phyloP scores from a whole-genome alignment of 1,284 basidiomycete genomes.

The Anthracocystis setariae region DNA sequence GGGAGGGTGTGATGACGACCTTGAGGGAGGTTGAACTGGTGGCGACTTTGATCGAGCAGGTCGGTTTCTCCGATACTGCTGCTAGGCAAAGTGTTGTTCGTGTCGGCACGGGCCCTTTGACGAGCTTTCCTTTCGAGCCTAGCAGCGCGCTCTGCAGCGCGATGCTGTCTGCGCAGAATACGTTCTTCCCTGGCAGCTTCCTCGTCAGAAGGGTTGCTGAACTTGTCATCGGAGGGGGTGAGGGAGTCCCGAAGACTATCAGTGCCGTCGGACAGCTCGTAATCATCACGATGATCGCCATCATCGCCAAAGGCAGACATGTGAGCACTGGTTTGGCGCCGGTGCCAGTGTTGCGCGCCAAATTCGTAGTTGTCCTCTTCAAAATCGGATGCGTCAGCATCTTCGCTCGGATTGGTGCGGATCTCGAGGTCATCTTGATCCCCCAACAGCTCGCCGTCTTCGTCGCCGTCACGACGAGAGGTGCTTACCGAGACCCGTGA shows the following conservation, averaged over 20 bases:
- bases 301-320: conserved; percentile 27
- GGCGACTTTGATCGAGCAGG: conserved; percentile 11
- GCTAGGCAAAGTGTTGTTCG: conserved; percentile 53
- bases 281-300: conserved; percentile 10
- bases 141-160: conserved; percentile 32
- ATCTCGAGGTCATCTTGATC: conserved; percentile 42
- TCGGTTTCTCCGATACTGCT: conserved; percentile 51
- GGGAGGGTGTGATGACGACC: no score
- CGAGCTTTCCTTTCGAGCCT: conserved; percentile 22
- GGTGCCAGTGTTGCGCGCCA: conserved; percentile 32
- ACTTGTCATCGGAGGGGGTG: conserved; percentile 49
- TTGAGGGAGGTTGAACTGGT: conserved; percentile 2
- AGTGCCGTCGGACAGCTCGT: conserved; percentile 12
- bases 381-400: conserved; percentile 55
- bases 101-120: conserved; percentile 36
- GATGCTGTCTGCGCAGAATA: conserved; percentile 36
- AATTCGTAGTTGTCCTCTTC: conserved; percentile 43
- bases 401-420: conserved; percentile 60
- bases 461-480: conserved; percentile 27
- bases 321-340: conserved; percentile 19
- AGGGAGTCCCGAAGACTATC: conserved; percentile 37
- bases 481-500: conserved; percentile 44
- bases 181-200: conserved; percentile 53
- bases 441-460: conserved; percentile 19
- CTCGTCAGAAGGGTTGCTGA: conserved; percentile 62